These are phyloP conservation scores for Pittosporum tobira DNA, from an alignment of 129 eudicot species.

Conservation along the genomic window DNA sequence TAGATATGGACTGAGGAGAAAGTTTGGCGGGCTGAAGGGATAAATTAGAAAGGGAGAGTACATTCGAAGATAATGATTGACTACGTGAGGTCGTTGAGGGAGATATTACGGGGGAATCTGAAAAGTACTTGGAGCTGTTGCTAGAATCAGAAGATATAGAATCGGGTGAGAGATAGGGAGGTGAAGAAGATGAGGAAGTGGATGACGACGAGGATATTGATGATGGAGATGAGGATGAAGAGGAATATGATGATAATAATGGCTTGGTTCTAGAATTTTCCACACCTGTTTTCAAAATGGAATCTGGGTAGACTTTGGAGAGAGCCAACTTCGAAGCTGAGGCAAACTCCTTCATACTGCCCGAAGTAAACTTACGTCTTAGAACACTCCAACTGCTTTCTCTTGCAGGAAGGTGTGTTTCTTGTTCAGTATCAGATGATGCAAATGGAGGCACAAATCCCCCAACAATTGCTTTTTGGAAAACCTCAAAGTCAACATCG, in stretches of 20 bases:
- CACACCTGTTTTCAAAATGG: constrained; percentile 7
- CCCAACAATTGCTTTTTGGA: constrained; percentile 52
- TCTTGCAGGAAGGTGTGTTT: constrained; percentile 67
- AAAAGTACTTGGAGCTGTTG: constrained; percentile 41
- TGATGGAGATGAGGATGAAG: constrained; percentile 32
- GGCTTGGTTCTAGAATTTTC: constrained; percentile 22
- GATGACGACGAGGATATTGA: constrained; percentile 23
- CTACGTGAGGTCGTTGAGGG: constrained; percentile 25
- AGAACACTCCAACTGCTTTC: constrained; percentile 66
- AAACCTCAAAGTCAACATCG: constrained; percentile 62
- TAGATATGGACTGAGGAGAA: constrained; percentile 45
- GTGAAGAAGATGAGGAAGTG: constrained; percentile 38
- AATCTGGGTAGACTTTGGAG: constrained; percentile 50
- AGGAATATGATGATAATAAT: constrained; percentile 20
- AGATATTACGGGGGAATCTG: constrained; percentile 52
- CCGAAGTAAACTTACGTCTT: constrained; percentile 52
- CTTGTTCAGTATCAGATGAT: constrained; percentile 48
- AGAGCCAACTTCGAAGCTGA: constrained; percentile 42
- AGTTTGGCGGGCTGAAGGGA: constrained; percentile 38
- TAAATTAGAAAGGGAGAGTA: constrained; percentile 34
- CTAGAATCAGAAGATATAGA: constrained; percentile 58
- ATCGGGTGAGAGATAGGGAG: constrained; percentile 58
- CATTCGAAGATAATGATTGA: constrained; percentile 26
- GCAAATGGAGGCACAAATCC: constrained; percentile 73
- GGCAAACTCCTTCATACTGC: constrained; percentile 66